phyloP scores from a whole-genome alignment of 441 rosid genomes.

The Mallotus repandus region DNA sequence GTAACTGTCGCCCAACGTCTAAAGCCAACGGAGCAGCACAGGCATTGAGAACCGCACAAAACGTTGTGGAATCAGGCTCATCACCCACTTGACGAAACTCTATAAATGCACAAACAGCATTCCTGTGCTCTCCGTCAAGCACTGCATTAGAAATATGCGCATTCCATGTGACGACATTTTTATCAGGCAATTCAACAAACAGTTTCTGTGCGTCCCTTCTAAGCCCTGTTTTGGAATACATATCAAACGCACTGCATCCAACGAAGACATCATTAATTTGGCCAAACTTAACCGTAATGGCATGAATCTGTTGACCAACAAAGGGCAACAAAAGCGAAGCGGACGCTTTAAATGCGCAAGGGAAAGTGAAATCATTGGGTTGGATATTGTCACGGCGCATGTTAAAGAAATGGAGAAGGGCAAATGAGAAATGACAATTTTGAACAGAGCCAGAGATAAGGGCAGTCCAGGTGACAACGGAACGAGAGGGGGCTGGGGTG shows the following conservation, averaged over 20 bases:
- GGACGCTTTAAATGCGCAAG: conserved; percentile 76
- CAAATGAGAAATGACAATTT: conserved; percentile 52
- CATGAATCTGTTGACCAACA: conserved; percentile 63
- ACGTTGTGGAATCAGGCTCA: conserved; percentile 65
- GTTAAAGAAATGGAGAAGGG: conserved; percentile 45
- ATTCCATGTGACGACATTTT: conserved; percentile 69
- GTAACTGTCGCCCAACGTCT: conserved; percentile 63
- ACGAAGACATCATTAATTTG: conserved; percentile 54
- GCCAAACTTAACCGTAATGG: conserved; percentile 59
- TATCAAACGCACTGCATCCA: conserved; percentile 75
- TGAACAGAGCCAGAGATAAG: conserved; percentile 65
- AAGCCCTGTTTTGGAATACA: conserved; percentile 63
- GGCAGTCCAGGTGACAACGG: conserved; percentile 81
- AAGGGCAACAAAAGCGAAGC: conserved; percentile 42
- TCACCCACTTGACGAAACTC: conserved; percentile 56
- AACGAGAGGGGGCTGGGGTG: conserved; percentile 53
- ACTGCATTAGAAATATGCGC: conserved; percentile 72
- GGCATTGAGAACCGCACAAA: conserved; percentile 68
- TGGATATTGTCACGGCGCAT: conserved; percentile 58
- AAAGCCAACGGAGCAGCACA: conserved; percentile 49
- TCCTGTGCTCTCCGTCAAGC: conserved; percentile 42
- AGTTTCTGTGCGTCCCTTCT: conserved; percentile 51
- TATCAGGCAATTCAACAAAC: conserved; percentile 83
- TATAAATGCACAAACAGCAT: conserved; percentile 52
- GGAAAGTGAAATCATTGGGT: conserved; percentile 84